These are phyloP conservation scores for Pittosporum tobira DNA, from an alignment of 129 eudicot genomes.

Conservation along the genomic window DNA sequence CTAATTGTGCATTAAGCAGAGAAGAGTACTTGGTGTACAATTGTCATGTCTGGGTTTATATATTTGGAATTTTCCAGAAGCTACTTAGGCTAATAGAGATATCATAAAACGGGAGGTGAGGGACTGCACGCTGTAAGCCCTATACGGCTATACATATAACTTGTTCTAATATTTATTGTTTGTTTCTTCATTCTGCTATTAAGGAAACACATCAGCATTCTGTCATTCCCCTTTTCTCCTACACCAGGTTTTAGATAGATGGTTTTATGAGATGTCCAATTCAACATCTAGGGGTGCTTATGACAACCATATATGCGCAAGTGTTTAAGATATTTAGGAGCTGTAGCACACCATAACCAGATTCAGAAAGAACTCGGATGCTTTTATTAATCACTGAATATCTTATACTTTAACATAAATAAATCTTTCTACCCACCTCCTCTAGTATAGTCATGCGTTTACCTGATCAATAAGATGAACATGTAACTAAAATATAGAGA, in stretches of 20 bases:
- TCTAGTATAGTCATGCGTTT: too few relatives aligned
- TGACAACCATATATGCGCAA: conserved; percentile 8
- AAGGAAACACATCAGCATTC: not conserved
- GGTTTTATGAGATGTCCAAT: conserved; percentile 8
- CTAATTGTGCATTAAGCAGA: too few relatives aligned
- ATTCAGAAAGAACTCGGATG: not conserved
- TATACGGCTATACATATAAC: not conserved
- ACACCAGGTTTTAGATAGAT: not conserved
- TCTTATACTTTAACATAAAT: conserved; percentile 1
- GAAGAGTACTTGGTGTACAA: too few relatives aligned
- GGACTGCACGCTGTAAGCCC: too few relatives aligned
- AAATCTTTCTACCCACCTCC: too few relatives aligned
- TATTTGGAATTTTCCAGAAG: too few relatives aligned
- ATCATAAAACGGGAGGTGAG: too few relatives aligned
- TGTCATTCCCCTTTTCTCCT: not conserved
- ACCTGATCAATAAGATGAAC: too few relatives aligned
- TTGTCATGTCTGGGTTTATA: too few relatives aligned
- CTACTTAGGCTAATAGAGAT: too few relatives aligned
- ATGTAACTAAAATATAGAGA: too few relatives aligned
- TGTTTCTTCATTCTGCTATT: not conserved
- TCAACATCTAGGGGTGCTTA: conserved; percentile 5
- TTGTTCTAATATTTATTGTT: not conserved
- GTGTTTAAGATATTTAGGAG: not conserved
- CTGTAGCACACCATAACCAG: conserved; percentile 4
- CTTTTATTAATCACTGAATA: not conserved